Conservation (phyloP, 352 stramenopile species). For the Pythium utonaiense region DNA sequence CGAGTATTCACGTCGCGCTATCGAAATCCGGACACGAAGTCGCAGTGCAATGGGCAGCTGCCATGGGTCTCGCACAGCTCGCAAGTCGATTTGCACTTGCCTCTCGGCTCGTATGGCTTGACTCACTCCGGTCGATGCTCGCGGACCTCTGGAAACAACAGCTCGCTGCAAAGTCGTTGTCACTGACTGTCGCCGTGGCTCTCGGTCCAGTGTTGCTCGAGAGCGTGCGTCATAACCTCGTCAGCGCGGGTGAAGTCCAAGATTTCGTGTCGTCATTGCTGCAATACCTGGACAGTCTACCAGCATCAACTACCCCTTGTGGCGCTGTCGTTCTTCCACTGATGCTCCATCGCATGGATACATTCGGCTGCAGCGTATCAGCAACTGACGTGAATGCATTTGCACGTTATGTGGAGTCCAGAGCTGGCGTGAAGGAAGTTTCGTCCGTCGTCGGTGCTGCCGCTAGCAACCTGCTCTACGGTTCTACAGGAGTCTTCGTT, state of each 20-base stretch:
- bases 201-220: constrained; percentile 7
- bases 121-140: constrained; percentile 35
- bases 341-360: not conserved
- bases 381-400: not conserved
- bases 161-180: not conserved
- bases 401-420: not conserved
- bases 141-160: constrained; percentile 2
- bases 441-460: not conserved
- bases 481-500: not conserved
- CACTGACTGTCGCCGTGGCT: constrained; percentile 2
- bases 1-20: not conserved
- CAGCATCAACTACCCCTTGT: not conserved
- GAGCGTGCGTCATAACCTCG: constrained; percentile 5
- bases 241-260: not conserved
- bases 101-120: constrained; percentile 34
- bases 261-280: constrained; percentile 8
- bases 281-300: not conserved
- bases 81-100: not conserved
- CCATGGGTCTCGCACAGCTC: constrained; percentile 10
- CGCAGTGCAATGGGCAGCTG: constrained; percentile 6
- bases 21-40: not conserved
- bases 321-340: constrained; percentile 1
- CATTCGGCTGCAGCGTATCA: not conserved
- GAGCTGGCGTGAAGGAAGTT: not conserved
- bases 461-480: constrained; percentile 7